Conservation (phyloP, 208 protist genomes). For the Histomonas meleagridis region DNA sequence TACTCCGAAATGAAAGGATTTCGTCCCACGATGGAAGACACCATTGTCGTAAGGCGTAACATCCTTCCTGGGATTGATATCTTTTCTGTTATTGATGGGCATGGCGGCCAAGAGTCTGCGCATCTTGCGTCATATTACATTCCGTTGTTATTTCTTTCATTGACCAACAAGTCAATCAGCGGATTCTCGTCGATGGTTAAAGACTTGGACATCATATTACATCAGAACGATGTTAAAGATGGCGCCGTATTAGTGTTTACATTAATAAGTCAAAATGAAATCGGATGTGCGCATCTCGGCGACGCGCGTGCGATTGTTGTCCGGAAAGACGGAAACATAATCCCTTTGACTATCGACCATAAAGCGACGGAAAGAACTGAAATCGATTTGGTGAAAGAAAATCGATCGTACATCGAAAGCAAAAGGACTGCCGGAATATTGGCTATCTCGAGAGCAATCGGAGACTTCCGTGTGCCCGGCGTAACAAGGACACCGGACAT, state of each 20-base stretch:
- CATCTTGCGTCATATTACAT: background rate
- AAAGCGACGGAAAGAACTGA: background rate
- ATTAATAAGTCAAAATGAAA: background rate
- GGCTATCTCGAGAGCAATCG: background rate
- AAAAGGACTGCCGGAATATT: background rate
- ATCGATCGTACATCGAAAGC: background rate
- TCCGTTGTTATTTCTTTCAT: background rate
- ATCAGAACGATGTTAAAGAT: background rate
- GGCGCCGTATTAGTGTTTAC: background rate
- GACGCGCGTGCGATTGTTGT: background rate
- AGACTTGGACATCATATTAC: background rate
- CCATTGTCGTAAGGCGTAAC: background rate
- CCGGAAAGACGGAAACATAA: background rate
- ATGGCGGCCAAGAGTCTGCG: background rate
- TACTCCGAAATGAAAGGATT: background rate
- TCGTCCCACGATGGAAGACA: background rate
- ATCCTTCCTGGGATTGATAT: background rate
- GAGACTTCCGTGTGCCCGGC: background rate
- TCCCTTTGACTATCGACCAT: background rate
- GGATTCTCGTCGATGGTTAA: background rate
- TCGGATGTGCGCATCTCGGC: background rate
- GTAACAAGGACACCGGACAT: background rate
- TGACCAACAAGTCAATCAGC: background rate
- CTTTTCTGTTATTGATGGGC: background rate
- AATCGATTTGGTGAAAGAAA: background rate